These are phyloP conservation scores for Aspergillus tanneri DNA, from an alignment of 2,329 filamentous ascomycete species.

Conservation along the genomic window DNA sequence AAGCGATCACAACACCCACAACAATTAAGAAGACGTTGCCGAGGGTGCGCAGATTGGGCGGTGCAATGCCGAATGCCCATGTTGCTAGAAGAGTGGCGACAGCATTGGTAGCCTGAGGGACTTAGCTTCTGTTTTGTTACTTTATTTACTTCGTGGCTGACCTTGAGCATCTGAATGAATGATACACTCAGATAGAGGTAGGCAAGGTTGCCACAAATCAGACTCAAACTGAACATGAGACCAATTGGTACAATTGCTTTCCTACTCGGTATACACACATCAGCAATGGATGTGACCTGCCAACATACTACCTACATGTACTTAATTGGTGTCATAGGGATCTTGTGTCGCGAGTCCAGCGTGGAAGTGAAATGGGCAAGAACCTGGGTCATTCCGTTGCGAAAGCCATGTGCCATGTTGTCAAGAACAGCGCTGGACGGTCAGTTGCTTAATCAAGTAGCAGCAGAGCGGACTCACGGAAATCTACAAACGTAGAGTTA, in stretches of 20 bases:
- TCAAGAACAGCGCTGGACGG: slow-evolving; percentile 62
- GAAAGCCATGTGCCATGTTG: slow-evolving; percentile 91
- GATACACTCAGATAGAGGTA: slow-evolving; percentile 94
- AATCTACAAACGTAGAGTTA: slow-evolving; percentile 34
- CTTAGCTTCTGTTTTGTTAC: slow-evolving; percentile 20
- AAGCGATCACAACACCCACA: slow-evolving; percentile 88
- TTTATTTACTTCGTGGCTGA: slow-evolving; percentile 31
- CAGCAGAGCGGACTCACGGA: slow-evolving; percentile 39
- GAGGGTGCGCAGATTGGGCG: slow-evolving; percentile 79
- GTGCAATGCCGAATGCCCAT: slow-evolving; percentile 79
- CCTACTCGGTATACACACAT: slow-evolving; percentile 18
- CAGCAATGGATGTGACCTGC: not conserved
- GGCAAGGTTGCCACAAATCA: slow-evolving; percentile 95
- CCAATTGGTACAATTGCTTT: slow-evolving; percentile 93
- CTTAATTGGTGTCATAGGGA: slow-evolving; percentile 91
- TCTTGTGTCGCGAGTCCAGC: slow-evolving; percentile 88
- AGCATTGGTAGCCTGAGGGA: slow-evolving; percentile 75
- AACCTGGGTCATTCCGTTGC: slow-evolving; percentile 91
- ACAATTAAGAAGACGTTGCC: slow-evolving; percentile 93
- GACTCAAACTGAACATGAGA: slow-evolving; percentile 89
- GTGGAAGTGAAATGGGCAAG: slow-evolving; percentile 83
- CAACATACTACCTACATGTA: slow-evolving; percentile 57
- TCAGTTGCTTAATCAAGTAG: slow-evolving; percentile 6
- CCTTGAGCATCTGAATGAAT: slow-evolving; percentile 99
- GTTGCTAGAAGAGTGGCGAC: slow-evolving; percentile 86